Base-by-base conservation (phyloP, 148 eudicot genomes). In the Rhododendron vialii region DNA sequence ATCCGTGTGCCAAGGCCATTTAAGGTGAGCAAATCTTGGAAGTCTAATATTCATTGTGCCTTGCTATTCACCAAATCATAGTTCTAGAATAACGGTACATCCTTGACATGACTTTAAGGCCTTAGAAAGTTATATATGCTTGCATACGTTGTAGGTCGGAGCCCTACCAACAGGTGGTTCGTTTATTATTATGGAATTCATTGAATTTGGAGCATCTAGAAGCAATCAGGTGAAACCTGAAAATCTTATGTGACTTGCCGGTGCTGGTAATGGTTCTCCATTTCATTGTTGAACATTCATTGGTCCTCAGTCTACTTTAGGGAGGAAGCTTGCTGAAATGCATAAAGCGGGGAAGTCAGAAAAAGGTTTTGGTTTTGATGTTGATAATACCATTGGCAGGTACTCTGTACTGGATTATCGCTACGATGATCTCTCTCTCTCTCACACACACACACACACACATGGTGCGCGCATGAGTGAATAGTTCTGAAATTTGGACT, bases 351-450 rank as follows among this genome's bases (percentile, higher is more conserved):
- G 92, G 35, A 97, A 93, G 90, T 94, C 98, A 24, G 92, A 85
- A 50, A 97, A 94, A 55, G 99, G 98, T 83, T 97, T 91, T 85
- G 99, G 99, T 61, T 95, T 97, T 86, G 92, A 94, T 78, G 96
- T 95, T 83, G 94, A 93, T 73, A 97, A 97, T 81, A 97, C 99
- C 65, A 97, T 97, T 88, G 99, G 99, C 86, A 97, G 99, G 99
- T 95, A 92, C n/a, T 4, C 41, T 38, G 55, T 83, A 84, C 48
- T 63, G 36, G 81, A 47, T n/a, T 22, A 26, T 20, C 57, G 17
- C 51, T 26, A 59, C 20, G 69, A 41, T 43, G 18, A 4, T 82
- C 57, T 33, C 14, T 88, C 26, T 77, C 55, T 38, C 24, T 38
- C 71, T 0, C 6, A 26, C 50, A 20, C 85, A 28, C 38, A 14